Evolutionary conservation across 2,329 filamentous ascomycete genomes (phyloP).

Genomic region (Venturia asperata): DNA sequence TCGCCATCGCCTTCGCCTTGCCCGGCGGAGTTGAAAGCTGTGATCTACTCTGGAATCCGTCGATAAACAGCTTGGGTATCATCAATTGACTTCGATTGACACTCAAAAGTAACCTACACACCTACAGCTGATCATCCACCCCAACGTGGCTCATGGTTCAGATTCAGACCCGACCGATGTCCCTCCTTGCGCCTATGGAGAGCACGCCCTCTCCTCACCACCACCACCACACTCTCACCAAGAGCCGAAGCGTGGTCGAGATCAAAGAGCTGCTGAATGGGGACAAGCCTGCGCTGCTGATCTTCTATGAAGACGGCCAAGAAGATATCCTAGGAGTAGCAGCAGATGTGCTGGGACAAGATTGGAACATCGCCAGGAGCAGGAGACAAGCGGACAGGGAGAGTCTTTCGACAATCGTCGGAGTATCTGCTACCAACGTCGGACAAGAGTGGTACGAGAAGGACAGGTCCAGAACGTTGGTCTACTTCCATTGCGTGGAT

Average conservation of each 20-base stretch:
- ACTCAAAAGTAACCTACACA: neutral
- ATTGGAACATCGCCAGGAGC: constrained; percentile 13
- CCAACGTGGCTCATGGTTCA: neutral
- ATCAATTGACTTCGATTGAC: constrained; percentile 2
- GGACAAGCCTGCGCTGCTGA: constrained; percentile 20
- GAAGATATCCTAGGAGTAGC: constrained; percentile 16
- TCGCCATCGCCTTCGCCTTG: neutral
- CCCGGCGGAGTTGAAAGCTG: neutral
- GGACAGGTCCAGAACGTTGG: constrained; percentile 11
- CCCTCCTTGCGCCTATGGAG: constrained; percentile 3
- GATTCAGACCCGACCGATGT: constrained; percentile 1
- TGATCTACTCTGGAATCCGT: neutral
- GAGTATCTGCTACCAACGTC: neutral
- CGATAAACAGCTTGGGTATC: neutral
- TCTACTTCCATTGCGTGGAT: constrained; percentile 20
- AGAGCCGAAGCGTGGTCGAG: constrained; percentile 18
- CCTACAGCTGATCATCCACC: neutral
- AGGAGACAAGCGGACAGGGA: constrained; percentile 11
- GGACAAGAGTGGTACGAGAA: constrained; percentile 14
- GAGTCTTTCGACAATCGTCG: constrained; percentile 14
- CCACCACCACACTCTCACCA: constrained; percentile 4
- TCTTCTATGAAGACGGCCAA: constrained; percentile 16
- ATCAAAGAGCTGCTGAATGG: constrained; percentile 18
- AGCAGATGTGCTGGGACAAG: constrained; percentile 21
- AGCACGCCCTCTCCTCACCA: constrained; percentile 11